Evolutionary conservation across 768 basidiomycete genomes (phyloP).

Genomic region (Pulveroboletus ravenelii): DNA sequence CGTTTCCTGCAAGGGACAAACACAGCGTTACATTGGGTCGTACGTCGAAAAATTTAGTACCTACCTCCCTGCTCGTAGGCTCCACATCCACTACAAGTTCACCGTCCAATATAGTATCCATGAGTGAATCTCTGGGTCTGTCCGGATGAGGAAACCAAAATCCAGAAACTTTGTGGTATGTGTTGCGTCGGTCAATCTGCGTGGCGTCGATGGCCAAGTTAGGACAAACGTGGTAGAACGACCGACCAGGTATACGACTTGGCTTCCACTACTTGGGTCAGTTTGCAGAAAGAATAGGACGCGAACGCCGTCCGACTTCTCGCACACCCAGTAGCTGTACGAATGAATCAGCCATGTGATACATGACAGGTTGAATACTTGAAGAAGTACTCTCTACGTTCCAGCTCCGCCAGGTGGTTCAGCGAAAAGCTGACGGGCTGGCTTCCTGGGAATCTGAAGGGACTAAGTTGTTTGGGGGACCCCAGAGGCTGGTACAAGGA

Average conservation of each 20-base stretch:
- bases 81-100: constrained; percentile 92
- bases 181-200: constrained; percentile 94
- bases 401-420: constrained; percentile 68
- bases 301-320: constrained; percentile 95
- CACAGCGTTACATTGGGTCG: neutral
- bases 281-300: constrained; percentile 79
- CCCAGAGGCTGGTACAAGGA: neutral
- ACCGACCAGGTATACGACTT: constrained; percentile 73
- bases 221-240: neutral
- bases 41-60: constrained; percentile 19
- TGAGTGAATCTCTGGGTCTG: constrained; percentile 58
- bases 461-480: constrained; percentile 6
- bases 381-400: constrained; percentile 67
- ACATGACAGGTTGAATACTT: neutral
- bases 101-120: constrained; percentile 84
- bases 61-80: constrained; percentile 62
- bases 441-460: constrained; percentile 82
- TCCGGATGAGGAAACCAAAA: constrained; percentile 90
- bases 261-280: constrained; percentile 45
- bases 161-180: constrained; percentile 68
- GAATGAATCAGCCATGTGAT: constrained; percentile 12
- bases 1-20: constrained; percentile 52
- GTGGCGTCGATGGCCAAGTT: constrained; percentile 4
- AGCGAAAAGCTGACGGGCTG: constrained; percentile 89
- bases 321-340: constrained; percentile 95